Percentiles rank a stretch among this genome's conserved stretches.
phyloP scores from a whole-genome alignment of 1,284 basidiomycete species.

The Cryptococcus depauperatus region DNA sequence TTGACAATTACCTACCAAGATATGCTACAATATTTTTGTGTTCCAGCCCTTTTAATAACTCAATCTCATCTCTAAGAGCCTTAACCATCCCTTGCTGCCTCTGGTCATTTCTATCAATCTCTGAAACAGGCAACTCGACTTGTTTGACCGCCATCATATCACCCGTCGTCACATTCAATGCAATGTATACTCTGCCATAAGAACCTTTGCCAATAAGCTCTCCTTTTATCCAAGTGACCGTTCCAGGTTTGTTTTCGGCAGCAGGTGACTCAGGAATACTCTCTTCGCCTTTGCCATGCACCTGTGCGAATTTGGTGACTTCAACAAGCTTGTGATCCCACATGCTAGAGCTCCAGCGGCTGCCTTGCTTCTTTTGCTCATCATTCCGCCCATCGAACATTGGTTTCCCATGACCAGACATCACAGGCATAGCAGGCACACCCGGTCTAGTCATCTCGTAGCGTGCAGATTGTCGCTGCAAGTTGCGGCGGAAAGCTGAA shows the following conservation, averaged over 20 bases:
- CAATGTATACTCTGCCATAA: conserved; percentile 92
- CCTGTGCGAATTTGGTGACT: conserved; percentile 54
- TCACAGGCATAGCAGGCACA: neutral
- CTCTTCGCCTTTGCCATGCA: conserved; percentile 44
- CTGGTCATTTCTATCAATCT: conserved; percentile 78
- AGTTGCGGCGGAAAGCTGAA: conserved; percentile 19
- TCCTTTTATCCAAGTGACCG: conserved; percentile 98
- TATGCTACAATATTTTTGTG: conserved; percentile 97
- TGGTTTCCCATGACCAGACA: neutral
- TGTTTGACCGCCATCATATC: conserved; percentile 99
- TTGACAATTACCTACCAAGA: conserved; percentile 53
- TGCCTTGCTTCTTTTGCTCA: conserved; percentile 44
- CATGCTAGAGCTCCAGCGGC: conserved; percentile 59
- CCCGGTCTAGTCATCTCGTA: conserved; percentile 50
- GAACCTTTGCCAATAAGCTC: conserved; percentile 95
- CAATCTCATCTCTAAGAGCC: conserved; percentile 87
- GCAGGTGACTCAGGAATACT: conserved; percentile 41
- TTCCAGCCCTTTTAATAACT: conserved; percentile 90
- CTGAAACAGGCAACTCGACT: conserved; percentile 86
- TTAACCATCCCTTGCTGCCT: conserved; percentile 81
- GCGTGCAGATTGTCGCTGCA: conserved; percentile 46
- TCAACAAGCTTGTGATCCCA: conserved; percentile 94
- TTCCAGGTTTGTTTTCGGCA: conserved; percentile 45
- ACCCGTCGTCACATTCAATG: conserved; percentile 93
- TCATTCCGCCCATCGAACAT: conserved; percentile 44